Evolutionary conservation across 768 basidiomycete genomes (phyloP).

Genomic region (Dioszegia hungarica): DNA sequence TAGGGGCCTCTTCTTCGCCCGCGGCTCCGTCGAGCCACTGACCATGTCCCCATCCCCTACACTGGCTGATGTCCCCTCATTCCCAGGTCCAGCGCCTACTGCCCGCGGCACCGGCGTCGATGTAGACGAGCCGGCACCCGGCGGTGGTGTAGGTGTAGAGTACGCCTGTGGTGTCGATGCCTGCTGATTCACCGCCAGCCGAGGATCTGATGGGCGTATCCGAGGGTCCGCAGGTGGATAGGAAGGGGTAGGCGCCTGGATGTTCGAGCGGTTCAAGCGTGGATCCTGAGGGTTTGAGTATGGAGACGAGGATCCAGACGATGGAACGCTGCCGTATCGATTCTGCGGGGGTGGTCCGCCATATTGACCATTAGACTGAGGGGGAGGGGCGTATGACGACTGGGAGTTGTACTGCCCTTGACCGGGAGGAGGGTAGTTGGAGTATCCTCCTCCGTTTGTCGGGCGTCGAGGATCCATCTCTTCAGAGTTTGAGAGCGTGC

Average conservation of each 20-base stretch:
- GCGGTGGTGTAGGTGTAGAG: not conserved
- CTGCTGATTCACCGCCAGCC: conserved; percentile 9
- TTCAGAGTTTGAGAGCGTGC: too few species aligned
- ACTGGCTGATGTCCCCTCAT: not conserved
- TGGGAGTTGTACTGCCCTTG: not conserved
- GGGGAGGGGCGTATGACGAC: not conserved
- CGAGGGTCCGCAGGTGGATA: conserved; percentile 19
- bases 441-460: conserved; percentile 11
- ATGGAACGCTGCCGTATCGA: not conserved
- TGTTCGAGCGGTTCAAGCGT: not conserved
- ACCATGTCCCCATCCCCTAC: conserved; percentile 5
- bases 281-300: conserved; percentile 2
- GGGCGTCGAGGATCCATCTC: conserved; percentile 29
- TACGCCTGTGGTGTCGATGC: conserved; percentile 3
- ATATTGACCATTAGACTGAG: not conserved
- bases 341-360: not conserved
- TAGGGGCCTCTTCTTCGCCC: conserved; percentile 62
- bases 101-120: not conserved
- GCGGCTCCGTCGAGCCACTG: conserved; percentile 10
- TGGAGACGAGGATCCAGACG: not conserved
- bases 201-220: conserved; percentile 29
- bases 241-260: conserved; percentile 4
- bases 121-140: not conserved
- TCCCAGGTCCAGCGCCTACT: not conserved
- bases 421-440: conserved; percentile 4